Percentiles rank a stretch among this genome's conserved stretches.
Conservation (phyloP, 202 grass and related monocot genomes). For the Schoenoplectus tabernaemontani region DNA sequence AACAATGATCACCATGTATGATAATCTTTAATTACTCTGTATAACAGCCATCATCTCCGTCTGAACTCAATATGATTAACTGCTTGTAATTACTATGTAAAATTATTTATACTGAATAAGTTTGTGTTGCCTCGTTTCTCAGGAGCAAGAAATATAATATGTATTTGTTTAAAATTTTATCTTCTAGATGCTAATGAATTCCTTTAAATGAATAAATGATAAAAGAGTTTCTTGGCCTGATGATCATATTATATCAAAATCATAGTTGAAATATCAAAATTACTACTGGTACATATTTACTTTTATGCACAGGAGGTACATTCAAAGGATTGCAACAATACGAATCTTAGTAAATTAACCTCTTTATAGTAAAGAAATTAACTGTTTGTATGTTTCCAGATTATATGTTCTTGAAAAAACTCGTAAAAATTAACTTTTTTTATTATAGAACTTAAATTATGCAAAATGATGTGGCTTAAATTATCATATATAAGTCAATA, state of each 20-base stretch:
- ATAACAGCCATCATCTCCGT: not conserved
- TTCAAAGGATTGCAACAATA: not conserved
- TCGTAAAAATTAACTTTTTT: too few species aligned
- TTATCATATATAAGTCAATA: not conserved
- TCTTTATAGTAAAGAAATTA: not conserved
- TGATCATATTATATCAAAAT: not conserved
- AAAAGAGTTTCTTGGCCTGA: not conserved
- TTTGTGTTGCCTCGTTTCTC: not conserved
- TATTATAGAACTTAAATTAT: not conserved
- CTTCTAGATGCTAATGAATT: not conserved
- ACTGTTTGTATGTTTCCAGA: not conserved
- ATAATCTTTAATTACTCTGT: not conserved
- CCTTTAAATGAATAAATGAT: not conserved
- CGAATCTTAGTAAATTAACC: not conserved
- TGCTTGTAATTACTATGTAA: not conserved
- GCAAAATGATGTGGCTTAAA: not conserved
- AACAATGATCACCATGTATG: not conserved
- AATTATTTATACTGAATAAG: not conserved
- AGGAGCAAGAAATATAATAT: not conserved
- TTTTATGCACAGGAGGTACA: not conserved
- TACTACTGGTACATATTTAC: not conserved
- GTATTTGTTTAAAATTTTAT: not conserved
- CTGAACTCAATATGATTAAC: not conserved
- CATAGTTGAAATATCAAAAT: not conserved
- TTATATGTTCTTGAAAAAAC: not conserved